Percentiles rank a stretch among this genome's conserved stretches.
phyloP scores from a whole-genome alignment of 768 basidiomycete species.

The Macrolepiota fuliginosa region DNA sequence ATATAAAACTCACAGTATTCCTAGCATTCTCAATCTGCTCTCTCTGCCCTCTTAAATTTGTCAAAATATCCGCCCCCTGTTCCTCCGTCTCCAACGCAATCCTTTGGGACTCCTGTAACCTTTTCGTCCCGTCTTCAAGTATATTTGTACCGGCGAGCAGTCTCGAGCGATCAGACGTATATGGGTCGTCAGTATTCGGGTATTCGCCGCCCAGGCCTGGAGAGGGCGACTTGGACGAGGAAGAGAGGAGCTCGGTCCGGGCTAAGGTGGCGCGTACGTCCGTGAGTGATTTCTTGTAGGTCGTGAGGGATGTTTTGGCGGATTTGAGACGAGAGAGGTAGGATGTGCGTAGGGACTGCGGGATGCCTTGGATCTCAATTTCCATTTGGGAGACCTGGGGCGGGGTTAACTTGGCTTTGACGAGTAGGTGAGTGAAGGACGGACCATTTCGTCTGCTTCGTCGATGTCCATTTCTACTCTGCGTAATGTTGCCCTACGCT shows the following conservation, averaged over 20 bases:
- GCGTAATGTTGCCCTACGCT: conserved; percentile 75
- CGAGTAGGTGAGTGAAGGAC: conserved; percentile 17
- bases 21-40: conserved; percentile 94
- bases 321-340: conserved; percentile 75
- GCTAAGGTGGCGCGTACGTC: conserved; percentile 69
- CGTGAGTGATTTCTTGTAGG: conserved; percentile 79
- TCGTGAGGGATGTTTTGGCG: conserved; percentile 72
- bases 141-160: conserved; percentile 75
- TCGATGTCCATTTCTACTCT: conserved; percentile 94
- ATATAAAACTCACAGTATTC: conserved; percentile 62
- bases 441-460: conserved; percentile 96
- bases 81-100: conserved; percentile 96
- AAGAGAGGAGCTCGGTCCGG: conserved; percentile 75
- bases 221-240: conserved; percentile 33
- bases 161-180: conserved; percentile 74
- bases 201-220: conserved; percentile 27
- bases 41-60: conserved; percentile 80
- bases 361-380: conserved; percentile 94
- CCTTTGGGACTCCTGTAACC: conserved; percentile 87
- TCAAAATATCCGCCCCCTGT: conserved; percentile 89
- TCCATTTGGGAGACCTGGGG: conserved; percentile 96
- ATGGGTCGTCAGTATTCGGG: conserved; percentile 74
- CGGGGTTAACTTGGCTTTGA: not conserved
- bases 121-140: conserved; percentile 79
- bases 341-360: conserved; percentile 74